Conservation (phyloP, 164 flowering plant species). For the Vitis rupestris region DNA sequence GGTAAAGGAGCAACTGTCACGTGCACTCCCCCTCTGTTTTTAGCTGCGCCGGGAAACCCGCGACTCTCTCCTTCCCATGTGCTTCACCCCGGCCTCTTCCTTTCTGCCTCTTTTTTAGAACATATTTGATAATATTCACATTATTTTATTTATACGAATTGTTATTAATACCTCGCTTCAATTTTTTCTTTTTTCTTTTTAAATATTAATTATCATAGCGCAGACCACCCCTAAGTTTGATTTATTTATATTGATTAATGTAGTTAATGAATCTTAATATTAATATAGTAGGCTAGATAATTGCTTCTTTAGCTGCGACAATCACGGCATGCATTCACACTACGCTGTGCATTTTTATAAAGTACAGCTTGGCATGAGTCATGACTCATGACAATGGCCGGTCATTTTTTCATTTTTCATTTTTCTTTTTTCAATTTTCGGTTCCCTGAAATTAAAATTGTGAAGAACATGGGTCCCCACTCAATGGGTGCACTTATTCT, state of each 20-base stretch:
- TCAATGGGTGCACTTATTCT: neutral
- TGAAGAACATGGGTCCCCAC: slow-evolving; percentile 9
- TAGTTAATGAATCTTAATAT: too few relatives aligned
- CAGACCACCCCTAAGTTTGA: too few relatives aligned
- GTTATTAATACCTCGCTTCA: too few relatives aligned
- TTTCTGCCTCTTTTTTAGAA: neutral
- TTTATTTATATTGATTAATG: too few relatives aligned
- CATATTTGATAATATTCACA: too few relatives aligned
- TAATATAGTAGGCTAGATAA: neutral
- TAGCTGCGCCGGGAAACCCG: slow-evolving; percentile 36
- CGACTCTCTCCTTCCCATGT: slow-evolving; percentile 12
- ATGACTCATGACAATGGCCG: too few relatives aligned
- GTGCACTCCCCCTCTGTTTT: slow-evolving; percentile 21
- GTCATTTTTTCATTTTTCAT: neutral
- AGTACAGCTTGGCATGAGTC: slow-evolving; percentile 17
- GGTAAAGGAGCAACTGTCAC: slow-evolving; percentile 36
- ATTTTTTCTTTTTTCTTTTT: too few relatives aligned
- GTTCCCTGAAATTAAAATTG: neutral
- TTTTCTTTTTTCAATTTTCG: neutral
- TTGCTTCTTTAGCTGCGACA: slow-evolving; percentile 1
- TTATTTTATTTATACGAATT: too few relatives aligned
- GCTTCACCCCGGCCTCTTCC: neutral
- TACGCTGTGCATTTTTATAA: slow-evolving; percentile 3
- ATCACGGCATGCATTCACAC: slow-evolving; percentile 21
- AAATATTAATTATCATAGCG: too few relatives aligned